Conservation (phyloP, 2,329 filamentous ascomycete species). For the Sporothrix protearum region DNA sequence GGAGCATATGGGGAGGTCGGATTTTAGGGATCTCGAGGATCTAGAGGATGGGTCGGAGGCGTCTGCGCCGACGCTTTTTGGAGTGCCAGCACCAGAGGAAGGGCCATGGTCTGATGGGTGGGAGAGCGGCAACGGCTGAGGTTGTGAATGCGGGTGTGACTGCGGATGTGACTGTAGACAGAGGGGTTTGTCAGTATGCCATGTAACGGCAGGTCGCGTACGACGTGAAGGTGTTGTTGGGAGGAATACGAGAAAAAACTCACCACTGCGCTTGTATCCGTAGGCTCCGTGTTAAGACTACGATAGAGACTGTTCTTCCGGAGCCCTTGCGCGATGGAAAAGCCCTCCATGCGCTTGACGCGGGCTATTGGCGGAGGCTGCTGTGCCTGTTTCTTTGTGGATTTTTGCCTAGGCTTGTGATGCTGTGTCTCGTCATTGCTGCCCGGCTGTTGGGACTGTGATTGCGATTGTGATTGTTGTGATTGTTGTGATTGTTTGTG, state of each 20-base stretch:
- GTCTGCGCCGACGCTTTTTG: not conserved
- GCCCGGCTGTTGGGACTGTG: not conserved
- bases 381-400: not conserved
- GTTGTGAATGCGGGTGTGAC: conserved; percentile 4
- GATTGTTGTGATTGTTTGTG: not conserved
- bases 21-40: not conserved
- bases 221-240: not conserved
- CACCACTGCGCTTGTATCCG: not conserved
- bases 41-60: not conserved
- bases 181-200: not conserved
- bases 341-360: not conserved
- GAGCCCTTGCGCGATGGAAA: conserved; percentile 8
- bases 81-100: not conserved
- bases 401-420: conserved; percentile 18
- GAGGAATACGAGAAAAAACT: not conserved
- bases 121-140: conserved; percentile 4
- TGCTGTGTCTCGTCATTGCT: conserved; percentile 2
- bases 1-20: conserved; percentile 22
- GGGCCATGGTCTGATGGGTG: conserved; percentile 8
- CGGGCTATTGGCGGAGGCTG: not conserved
- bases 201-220: not conserved
- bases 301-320: conserved; percentile 17
- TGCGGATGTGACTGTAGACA: not conserved
- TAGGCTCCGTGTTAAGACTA: conserved; percentile 21
- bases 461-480: not conserved